These are phyloP conservation scores for Cordyceps fumosorosea DNA, from an alignment of 2,329 filamentous ascomycete genomes.

Conservation along the genomic window DNA sequence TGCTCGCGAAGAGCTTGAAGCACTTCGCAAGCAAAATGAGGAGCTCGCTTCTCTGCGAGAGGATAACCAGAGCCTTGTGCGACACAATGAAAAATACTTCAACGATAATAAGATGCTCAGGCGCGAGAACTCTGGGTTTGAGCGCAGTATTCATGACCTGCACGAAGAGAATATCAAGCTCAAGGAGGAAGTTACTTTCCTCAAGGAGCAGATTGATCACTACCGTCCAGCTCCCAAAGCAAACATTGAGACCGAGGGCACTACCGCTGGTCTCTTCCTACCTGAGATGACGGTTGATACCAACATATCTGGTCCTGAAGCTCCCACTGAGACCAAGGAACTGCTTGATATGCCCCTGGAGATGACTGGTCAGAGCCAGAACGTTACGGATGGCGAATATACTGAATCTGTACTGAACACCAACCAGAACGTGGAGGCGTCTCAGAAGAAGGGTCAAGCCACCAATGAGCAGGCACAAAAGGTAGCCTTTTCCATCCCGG, in stretches of 20 bases:
- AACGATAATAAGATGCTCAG: slow-evolving; percentile 44
- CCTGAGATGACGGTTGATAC: slow-evolving; percentile 21
- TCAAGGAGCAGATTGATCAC: slow-evolving; percentile 39
- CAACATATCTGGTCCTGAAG: slow-evolving; percentile 22
- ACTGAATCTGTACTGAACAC: slow-evolving; percentile 24
- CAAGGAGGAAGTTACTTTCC: slow-evolving; percentile 39
- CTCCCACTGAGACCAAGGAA: slow-evolving; percentile 26
- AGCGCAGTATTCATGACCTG: slow-evolving; percentile 39
- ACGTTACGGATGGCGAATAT: slow-evolving; percentile 21
- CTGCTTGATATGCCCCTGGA: slow-evolving; percentile 18
- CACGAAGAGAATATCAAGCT: slow-evolving; percentile 41
- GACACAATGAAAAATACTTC: slow-evolving; percentile 49
- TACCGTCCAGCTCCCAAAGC: slow-evolving; percentile 32
- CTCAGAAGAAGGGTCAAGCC: slow-evolving; percentile 20
- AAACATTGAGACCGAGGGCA: slow-evolving; percentile 30
- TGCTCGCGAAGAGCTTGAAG: slow-evolving; percentile 20
- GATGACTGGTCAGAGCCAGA: slow-evolving; percentile 7
- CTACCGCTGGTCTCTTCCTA: slow-evolving; percentile 21
- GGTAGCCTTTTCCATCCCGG: slow-evolving; percentile 37
- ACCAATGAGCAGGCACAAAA: slow-evolving; percentile 28
- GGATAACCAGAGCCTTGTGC: slow-evolving; percentile 46
- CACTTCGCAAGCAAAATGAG: slow-evolving; percentile 2
- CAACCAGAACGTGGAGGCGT: slow-evolving; percentile 22
- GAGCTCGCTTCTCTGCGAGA: slow-evolving; percentile 24
- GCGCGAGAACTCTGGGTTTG: slow-evolving; percentile 42